A percentile compares a stretch with the other conserved stretches of the same genome.
These are phyloP conservation scores for Cladophialophora bantiana DNA, from an alignment of 2,329 filamentous ascomycete species.

Conservation along the genomic window DNA sequence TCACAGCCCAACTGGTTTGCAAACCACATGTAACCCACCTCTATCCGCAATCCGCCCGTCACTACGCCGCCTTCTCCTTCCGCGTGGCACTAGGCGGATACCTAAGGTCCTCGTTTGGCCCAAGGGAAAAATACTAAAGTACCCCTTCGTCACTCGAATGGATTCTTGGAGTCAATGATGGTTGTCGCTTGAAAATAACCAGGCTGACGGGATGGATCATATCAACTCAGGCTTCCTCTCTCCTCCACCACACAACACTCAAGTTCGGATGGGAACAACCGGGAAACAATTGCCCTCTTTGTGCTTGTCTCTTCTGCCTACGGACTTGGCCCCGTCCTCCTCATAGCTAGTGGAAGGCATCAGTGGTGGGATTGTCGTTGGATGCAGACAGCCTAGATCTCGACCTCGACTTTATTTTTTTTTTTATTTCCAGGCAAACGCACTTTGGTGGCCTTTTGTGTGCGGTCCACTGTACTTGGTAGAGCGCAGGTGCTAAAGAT, in stretches of 20 bases:
- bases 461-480: neutral
- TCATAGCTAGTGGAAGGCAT: neutral
- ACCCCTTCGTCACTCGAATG: neutral
- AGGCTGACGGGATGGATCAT: constrained; percentile 3
- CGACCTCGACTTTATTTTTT: neutral
- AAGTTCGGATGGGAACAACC: neutral
- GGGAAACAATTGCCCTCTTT: neutral
- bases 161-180: neutral
- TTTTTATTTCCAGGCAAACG: neutral
- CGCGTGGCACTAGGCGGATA: constrained; percentile 5
- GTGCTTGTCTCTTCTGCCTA: neutral
- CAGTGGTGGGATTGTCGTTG: neutral
- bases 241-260: neutral
- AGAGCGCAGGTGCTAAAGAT: neutral
- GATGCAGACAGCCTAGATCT: neutral
- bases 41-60: constrained; percentile 3
- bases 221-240: neutral
- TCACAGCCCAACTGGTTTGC: neutral
- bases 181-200: neutral
- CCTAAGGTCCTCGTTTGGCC: constrained; percentile 1
- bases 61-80: neutral
- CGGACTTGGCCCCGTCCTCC: neutral
- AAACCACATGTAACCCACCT: neutral
- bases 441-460: neutral
- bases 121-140: neutral